Base-by-base conservation (phyloP, 257 asterid genomes). In the Rauvolfia tetraphylla region DNA sequence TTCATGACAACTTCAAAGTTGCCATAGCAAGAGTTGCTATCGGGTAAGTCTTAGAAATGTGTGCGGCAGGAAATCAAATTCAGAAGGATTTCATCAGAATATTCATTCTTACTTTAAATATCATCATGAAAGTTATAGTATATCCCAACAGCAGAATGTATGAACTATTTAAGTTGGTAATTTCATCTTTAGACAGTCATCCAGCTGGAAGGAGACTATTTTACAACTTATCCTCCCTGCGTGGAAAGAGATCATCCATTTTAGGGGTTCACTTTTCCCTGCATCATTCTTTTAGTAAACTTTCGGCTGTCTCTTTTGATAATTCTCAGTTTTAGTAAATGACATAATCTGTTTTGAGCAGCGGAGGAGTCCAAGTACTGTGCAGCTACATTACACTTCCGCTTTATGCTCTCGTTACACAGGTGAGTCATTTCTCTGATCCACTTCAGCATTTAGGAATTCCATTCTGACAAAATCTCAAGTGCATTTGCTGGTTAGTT, bases 341-440 rank as follows among this genome's bases (percentile, higher is more conserved):
- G 62, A 49, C 20, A 71, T 7, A 13, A n/a, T 51, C 54, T 65
- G 61, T 65, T 41, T 63, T 70, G 82, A 74, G 71, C 95, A 95
- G 99, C 88, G 12, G 88, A 27, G 88, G 85, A 39, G 95, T 91
- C 38, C 98, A 95, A 76, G 71, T 95, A 66, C 23, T 95, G 73
- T 91, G 97, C 90, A 95, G 99, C 78, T 95, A 92, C 86, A 88
- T 92, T 15, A 95, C 99, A 38, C 99, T 95, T 76, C 99, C 99
- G 3, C 88, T 95, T 48, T 92, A 95, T 76, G 98, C 99, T 29
- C 96, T 95, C 0, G 99, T 95, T 18, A 92, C 99, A 71, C 99
- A 95, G 97, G 98, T 92, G 42, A 79, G 74, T 58, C 71, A 57
- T 54, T 36, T 44, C 14, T n/a, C 29, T n/a, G 41, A 38, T 36